Evolutionary conservation across 2,329 filamentous ascomycete species (phyloP), one percentile per base, ranked within the genome.

Genomic region (Pseudohalonectria lignicola): DNA sequence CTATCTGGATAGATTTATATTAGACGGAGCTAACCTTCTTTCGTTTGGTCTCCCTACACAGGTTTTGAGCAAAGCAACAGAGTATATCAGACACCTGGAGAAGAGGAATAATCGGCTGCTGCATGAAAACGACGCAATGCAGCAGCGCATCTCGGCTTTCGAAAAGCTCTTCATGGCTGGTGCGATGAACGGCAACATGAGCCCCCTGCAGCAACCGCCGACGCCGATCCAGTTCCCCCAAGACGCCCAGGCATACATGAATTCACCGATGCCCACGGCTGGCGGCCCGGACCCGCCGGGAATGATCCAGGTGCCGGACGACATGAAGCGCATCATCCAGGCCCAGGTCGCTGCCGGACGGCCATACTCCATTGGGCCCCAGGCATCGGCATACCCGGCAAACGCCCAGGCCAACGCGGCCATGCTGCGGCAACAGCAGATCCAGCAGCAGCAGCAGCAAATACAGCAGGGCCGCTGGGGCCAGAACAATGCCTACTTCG

Each of bases 71-170:
- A 96, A 96, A 59, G 90, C 90, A 3, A 95, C 90, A 5, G 90
- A 96, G 56, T 96, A 96, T 50, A 96, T 96, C 47, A 76, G 81
- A 28, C 88, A 96, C 60, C 65, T 96, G 2, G 90, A 96, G 59
- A 93, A 93, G 63, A 79, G 87, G 11, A 94, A 94, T 50, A 83
- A 79, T 47, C 77, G 83, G 5, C 65, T 95, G 9, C 66, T 79
- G 37, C 86, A 94, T 33, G 87, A 96, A 55, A 88, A 94, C 52
- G 70, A 64, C 21, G 74, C 74, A 12, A 75, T 94, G 63, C 88
- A 90, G 56, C 76, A 78, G 33, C 76, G 86, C 21, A 74, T 95
- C 28, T 76, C 80, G 26, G 77, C 77, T 0, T 82, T 82, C 41
- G 78, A 82, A 53, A 90, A 92, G 53, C 70, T 93, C 13, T 86